Conservation (phyloP, 164 flowering plant genomes). For the Vitis vinifera region DNA sequence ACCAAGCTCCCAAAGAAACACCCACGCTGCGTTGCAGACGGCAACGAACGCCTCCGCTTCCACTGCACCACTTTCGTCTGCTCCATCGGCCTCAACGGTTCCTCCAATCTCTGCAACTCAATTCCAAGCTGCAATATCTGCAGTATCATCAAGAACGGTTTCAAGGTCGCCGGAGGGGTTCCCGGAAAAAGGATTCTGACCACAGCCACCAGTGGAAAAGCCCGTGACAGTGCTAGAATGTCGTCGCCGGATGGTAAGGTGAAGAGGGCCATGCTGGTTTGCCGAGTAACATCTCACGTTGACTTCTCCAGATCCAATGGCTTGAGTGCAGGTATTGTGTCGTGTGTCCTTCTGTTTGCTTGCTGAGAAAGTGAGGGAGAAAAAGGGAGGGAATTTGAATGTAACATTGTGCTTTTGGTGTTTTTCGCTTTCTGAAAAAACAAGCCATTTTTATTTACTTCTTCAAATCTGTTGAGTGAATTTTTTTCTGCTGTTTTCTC, state of each 20-base stretch:
- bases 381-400: background rate
- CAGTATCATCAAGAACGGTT: slow-evolving; percentile 74
- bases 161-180: slow-evolving; percentile 36
- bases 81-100: slow-evolving; percentile 74
- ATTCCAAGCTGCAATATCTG: slow-evolving; percentile 63
- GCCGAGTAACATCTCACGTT: slow-evolving; percentile 59
- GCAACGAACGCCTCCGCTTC: slow-evolving; percentile 90
- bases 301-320: slow-evolving; percentile 29
- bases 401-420: background rate
- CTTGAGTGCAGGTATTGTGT: slow-evolving; percentile 33
- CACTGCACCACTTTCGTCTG: slow-evolving; percentile 74
- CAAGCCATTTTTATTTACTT: background rate
- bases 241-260: slow-evolving; percentile 32
- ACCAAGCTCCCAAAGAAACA: slow-evolving; percentile 63
- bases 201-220: slow-evolving; percentile 82
- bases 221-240: slow-evolving; percentile 55
- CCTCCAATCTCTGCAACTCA: slow-evolving; percentile 70
- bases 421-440: background rate
- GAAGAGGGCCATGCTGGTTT: slow-evolving; percentile 90
- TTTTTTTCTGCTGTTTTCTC: too few species aligned
- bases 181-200: slow-evolving; percentile 57
- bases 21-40: slow-evolving; percentile 89
- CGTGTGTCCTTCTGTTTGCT: background rate
- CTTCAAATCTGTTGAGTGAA: too few species aligned
- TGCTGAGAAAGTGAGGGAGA: background rate